Evolutionary conservation across 2,329 filamentous ascomycete species (phyloP).

Genomic region (Colletotrichum simmondsii): DNA sequence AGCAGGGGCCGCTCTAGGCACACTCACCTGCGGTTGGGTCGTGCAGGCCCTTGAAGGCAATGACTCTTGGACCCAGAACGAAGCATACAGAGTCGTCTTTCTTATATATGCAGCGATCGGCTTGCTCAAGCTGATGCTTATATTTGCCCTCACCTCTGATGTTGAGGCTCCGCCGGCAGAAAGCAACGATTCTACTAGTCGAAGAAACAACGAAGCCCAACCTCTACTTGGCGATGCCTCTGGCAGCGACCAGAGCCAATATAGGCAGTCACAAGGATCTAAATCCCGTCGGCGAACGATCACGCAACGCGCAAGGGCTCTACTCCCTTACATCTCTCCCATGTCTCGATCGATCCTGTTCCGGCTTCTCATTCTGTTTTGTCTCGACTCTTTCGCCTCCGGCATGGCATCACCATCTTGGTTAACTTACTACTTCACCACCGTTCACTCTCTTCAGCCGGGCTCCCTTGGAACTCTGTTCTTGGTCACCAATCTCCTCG

Average conservation of each 20-base stretch:
- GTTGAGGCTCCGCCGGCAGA: slow-evolving; percentile 51
- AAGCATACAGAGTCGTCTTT: slow-evolving; percentile 68
- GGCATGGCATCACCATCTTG: slow-evolving; percentile 74
- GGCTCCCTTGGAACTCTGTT: slow-evolving; percentile 65
- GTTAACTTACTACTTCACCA: slow-evolving; percentile 68
- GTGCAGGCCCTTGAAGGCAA: slow-evolving; percentile 59
- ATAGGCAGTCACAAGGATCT: slow-evolving; percentile 6
- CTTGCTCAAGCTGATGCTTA: slow-evolving; percentile 64
- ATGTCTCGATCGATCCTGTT: slow-evolving; percentile 31
- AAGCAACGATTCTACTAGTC: background rate
- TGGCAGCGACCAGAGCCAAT: background rate
- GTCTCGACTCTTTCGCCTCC: slow-evolving; percentile 56
- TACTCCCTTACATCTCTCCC: slow-evolving; percentile 31
- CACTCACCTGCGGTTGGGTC: slow-evolving; percentile 68
- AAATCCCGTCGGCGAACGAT: slow-evolving; percentile 7
- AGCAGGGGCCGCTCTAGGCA: slow-evolving; percentile 70
- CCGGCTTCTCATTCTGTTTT: slow-evolving; percentile 29
- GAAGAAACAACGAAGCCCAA: background rate
- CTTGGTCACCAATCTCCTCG: slow-evolving; percentile 62
- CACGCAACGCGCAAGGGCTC: slow-evolving; percentile 13
- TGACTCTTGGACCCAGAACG: slow-evolving; percentile 54
- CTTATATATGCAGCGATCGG: slow-evolving; percentile 67
- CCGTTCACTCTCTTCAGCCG: slow-evolving; percentile 58
- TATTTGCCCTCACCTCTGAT: slow-evolving; percentile 58
- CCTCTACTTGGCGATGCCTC: background rate